Evolutionary conservation across 176 grass and related monocot species (phyloP).

Genomic region (Carex cristatella): DNA sequence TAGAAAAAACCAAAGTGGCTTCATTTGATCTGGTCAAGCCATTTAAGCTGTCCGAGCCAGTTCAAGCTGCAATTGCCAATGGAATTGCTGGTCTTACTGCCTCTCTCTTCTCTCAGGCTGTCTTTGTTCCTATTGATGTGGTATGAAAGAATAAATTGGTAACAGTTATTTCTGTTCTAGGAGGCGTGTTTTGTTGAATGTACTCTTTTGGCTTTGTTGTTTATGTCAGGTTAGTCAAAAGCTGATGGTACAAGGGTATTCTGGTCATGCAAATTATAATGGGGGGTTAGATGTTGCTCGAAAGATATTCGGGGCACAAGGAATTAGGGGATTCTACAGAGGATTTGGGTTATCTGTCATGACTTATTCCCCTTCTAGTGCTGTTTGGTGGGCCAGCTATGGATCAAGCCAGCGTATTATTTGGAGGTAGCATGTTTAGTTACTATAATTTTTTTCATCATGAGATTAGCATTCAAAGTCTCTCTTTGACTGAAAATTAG

Average conservation of each 20-base stretch:
- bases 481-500: not conserved
- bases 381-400: conserved; percentile 98
- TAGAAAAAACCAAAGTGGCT: conserved; percentile 77
- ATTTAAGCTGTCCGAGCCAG: conserved; percentile 60
- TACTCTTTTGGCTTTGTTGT: conserved; percentile 8
- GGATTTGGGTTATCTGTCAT: conserved; percentile 93
- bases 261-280: conserved; percentile 66
- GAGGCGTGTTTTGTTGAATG: conserved; percentile 6
- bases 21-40: conserved; percentile 61
- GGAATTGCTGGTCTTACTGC: conserved; percentile 71
- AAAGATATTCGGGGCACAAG: conserved; percentile 69
- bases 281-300: conserved; percentile 86
- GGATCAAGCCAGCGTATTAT: conserved; percentile 89
- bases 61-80: conserved; percentile 73
- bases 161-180: not conserved
- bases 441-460: not conserved
- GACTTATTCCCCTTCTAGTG: conserved; percentile 89
- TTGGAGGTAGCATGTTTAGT: conserved; percentile 57
- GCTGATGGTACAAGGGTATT: conserved; percentile 99
- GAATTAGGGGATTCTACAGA: conserved; percentile 71
- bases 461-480: not conserved
- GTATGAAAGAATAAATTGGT: conserved; percentile 41
- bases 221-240: conserved; percentile 88
- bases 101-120: conserved; percentile 68
- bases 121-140: conserved; percentile 97